A percentile compares a stretch with the other conserved stretches of the same genome.
phyloP scores from a whole-genome alignment of 345 rosid genomes.

The Cardamine occulta region DNA sequence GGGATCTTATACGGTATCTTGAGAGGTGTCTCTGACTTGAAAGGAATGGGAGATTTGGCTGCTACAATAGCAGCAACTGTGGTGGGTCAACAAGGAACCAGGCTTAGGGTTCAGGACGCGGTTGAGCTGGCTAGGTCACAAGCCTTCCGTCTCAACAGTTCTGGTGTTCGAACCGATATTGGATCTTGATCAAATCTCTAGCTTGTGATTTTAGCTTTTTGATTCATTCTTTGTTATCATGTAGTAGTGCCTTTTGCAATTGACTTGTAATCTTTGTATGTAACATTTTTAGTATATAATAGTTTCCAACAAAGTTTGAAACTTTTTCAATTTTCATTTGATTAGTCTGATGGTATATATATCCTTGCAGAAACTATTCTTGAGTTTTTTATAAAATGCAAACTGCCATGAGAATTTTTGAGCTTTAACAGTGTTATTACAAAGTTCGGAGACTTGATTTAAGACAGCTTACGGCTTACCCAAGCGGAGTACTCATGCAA shows the following conservation, averaged over 20 bases:
- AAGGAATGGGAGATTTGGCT: slow-evolving; percentile 83
- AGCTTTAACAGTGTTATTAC: not conserved
- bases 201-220: slow-evolving; percentile 49
- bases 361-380: not conserved
- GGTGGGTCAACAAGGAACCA: slow-evolving; percentile 91
- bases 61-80: slow-evolving; percentile 89
- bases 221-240: slow-evolving; percentile 39
- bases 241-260: slow-evolving; percentile 12
- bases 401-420: not conserved
- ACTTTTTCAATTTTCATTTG: not conserved
- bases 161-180: slow-evolving; percentile 56
- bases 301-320: slow-evolving; percentile 29
- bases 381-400: not conserved
- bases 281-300: slow-evolving; percentile 37
- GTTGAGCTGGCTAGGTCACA: slow-evolving; percentile 66
- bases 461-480: not conserved
- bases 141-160: slow-evolving; percentile 49
- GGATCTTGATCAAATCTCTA: slow-evolving; percentile 67
- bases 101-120: slow-evolving; percentile 80
- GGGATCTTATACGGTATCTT: slow-evolving; percentile 83
- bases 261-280: slow-evolving; percentile 37
- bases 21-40: slow-evolving; percentile 73
- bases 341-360: not conserved
- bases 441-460: not conserved
- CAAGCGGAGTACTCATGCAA: not conserved